Evolutionary conservation across 1,284 basidiomycete species (phyloP), one percentile per base, ranked within the genome.

Genomic region (Irpex sp.): DNA sequence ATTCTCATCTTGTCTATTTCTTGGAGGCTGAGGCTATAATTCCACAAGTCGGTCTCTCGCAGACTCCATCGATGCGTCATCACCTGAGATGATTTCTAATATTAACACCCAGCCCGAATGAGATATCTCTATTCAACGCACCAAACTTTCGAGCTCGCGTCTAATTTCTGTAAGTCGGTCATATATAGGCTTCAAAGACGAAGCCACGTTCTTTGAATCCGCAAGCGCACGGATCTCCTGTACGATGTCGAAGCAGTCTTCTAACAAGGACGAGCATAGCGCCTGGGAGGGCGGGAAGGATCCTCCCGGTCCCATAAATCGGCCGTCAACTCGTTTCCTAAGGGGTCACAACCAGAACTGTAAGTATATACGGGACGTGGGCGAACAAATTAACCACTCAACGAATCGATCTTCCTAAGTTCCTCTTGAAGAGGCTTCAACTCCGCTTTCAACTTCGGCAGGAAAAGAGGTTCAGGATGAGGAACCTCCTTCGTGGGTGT

Each of bases 1-100:
- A 98, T 88, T 21, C 97, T 83, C 93, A 98, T 94, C 74, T 93
- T 91, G 78, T 99, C 97, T 61, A 99, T 96, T 75, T 99, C 96
- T 72, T 97, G 93, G 68, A 99, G 79, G 73, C 94, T 94, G 59
- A 97, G 82, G 48, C 94, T 94, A 76, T 97, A 99, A 77, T 94
- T 96, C 85, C 91, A 97, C 21, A 97, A 79, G 71, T 98, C 97
- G 0, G 97, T 99, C 81, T 99, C 97, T 52, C 96, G 85, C 63
- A 99, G 78, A 64, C 92, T 97, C 97, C 97, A 99, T 55, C 97
- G 89, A 75, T 98, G 97, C 1, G 97, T 98, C 69, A 98, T 81
- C 8, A 73, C 71, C 72, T 73, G 54, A 13, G 8, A 54, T 15
- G n/a, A 15, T 13, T 17, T 57, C 2, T 36, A 1, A 37, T 17